Base-by-base conservation (phyloP, 495 filamentous ascomycete species). In the Trichoderma asperelloides region DNA sequence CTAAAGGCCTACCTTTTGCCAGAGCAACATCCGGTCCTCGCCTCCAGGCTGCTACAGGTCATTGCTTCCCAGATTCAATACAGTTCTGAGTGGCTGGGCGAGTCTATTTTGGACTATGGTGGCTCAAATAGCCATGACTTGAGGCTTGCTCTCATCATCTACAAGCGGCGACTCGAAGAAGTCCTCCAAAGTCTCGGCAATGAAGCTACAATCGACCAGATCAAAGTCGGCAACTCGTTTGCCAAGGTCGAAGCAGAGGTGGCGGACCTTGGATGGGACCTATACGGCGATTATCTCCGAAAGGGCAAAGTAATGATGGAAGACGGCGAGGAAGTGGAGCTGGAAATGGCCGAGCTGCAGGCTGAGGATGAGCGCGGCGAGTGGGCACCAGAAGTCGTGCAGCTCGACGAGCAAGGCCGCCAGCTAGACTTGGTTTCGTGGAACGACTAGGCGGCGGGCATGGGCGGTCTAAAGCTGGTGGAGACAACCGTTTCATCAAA, bases 301-400 rank as follows among this genome's bases (percentile, higher is more conserved):
- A 64, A 70, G 13, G 91, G 92, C 0, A 87, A 86, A 75, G 70
- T 92, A 49, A 74, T 73, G 76, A 76, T 92, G 64, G 91, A 92
- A 73, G 90, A 92, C 71, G 89, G 88, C 27, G 91, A 93, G 74
- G 78, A 86, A 71, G 87, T 96, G 18, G 87, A 92, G 67, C 83
- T 95, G 72, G 92, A 96, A 68, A 80, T 91, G 68, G 80, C 80
- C 30, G 90, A 88, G 7, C 82, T 88, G 68, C 89, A 94, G 68
- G 91, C 86, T 67, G 91, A 96, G 66, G 91, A 95, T 65, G 91
- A 95, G 76, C 85, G 84, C 67, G 92, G 91, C 21, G 94, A 97
- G 73, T 93, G 92, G 80, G 88, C 90, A 68, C 95, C 94, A 18
- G 82, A 89, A 27, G 76, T 98, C 21, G 91, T 98, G 6, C 86